Evolutionary conservation across 805 yeast species (phyloP), one percentile per base, ranked within the genome.

Genomic region (Torulaspora quercuum): DNA sequence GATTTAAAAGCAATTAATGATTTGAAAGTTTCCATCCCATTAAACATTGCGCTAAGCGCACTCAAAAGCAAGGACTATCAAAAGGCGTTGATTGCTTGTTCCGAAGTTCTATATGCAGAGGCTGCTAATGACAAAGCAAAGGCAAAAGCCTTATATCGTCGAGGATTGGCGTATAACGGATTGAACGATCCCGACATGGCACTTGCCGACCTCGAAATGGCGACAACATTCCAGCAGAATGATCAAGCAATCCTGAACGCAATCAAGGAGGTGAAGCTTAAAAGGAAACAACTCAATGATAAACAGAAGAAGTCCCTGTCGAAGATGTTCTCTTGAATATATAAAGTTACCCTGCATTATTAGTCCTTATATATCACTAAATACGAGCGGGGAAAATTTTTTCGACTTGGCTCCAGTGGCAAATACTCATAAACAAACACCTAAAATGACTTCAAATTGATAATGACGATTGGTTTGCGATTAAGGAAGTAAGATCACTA

Each of bases 141-240:
- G 57, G 86, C 95, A 11, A 89, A 89, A 67, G 97, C 96, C 0
- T 65, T 76, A 28, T 89, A 80, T 68, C 80, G 97, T 59, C 79
- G 90, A 60, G 96, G 94, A 23, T 66, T 73, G 54, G 95, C 92
- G 1, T 72, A 78, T 52, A 61, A 76, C 42, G 62, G 73, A 6
- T 65, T 70, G 14, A 81, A 81, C 53, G 80, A 84, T 53, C 80
- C 78, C 36, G 90, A 81, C 19, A 73, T 68, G 39, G 95, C 95
- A 0, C 65, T 81, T 33, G 63, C 59, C 8, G 82, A 80, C 43
- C 72, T 88, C 39, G 75, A 78, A 46, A 67, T 69, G 42, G 96
- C 97, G 0, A 61, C 76, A 16, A 63, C 68, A 38, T 61, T 73
- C 25, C 74, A 80, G 21, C 94, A 92, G 21, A 65, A 67, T 14